Percentiles rank a stretch among this genome's conserved stretches.
Evolutionary conservation across 2,329 filamentous ascomycete genomes (phyloP).

Genomic region (Aspergillus japonicus): DNA sequence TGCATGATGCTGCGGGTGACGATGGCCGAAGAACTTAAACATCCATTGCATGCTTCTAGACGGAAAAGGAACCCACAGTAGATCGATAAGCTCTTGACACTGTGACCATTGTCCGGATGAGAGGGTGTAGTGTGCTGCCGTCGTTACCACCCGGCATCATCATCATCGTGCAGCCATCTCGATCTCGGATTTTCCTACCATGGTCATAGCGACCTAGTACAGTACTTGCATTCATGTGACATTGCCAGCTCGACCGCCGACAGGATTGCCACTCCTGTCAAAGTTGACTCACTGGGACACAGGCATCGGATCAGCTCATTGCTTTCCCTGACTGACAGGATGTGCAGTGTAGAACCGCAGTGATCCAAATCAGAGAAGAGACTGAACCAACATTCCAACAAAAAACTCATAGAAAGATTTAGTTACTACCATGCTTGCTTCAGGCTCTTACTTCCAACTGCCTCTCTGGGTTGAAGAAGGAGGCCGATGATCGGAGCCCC

Average conservation of each 20-base stretch:
- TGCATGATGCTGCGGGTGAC: neutral
- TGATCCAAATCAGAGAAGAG: neutral
- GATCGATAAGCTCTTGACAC: neutral
- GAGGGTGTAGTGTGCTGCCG: neutral
- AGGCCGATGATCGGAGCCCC: slow-evolving; percentile 33
- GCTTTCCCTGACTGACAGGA: neutral
- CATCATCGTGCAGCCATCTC: neutral
- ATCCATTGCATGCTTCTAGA: neutral
- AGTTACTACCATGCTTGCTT: too few relatives aligned
- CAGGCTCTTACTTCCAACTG: too few relatives aligned
- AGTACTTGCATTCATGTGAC: neutral
- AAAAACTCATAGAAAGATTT: too few relatives aligned
- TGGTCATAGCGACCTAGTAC: neutral
- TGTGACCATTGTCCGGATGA: neutral
- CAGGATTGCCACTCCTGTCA: neutral
- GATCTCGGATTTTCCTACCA: neutral
- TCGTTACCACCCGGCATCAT: neutral
- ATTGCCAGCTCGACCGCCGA: neutral
- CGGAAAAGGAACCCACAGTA: neutral
- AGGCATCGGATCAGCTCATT: neutral
- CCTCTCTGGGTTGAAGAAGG: neutral
- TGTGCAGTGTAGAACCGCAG: neutral
- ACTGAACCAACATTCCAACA: too few relatives aligned
- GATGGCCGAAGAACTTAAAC: neutral
- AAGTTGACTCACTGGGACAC: neutral